Evolutionary conservation across 192 early-diverging fungal genomes (phyloP), one percentile per base, ranked within the genome.

Genomic region (Lobosporangium transversale): DNA sequence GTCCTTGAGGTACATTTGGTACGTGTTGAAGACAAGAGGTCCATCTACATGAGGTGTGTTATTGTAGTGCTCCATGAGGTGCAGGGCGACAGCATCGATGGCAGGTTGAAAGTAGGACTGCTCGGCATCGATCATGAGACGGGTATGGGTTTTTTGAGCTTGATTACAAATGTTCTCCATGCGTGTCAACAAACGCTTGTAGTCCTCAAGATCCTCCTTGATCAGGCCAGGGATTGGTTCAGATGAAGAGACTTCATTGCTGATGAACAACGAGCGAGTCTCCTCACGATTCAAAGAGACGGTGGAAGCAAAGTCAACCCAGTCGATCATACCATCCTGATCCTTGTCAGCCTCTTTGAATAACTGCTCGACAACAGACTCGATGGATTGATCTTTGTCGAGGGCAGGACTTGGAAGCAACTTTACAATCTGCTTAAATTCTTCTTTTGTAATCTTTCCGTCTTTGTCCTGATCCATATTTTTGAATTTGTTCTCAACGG

Each of bases 1-100:
- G 60, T 87, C 88, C 65, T 88, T 88, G 42, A 92, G 86, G 81
- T 98, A 98, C 93, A 97, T 95, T 85, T 98, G 97, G 80, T 94
- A 94, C 9, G 97, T 98, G 84, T 97, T 97, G 88, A 88, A 97
- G 40, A 97, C 83, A 20, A 94, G 81, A 8, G 94, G 92, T 45
- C 74, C 75, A 7, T 57, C 68, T 5, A 35, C 36, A 11, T 80
- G 42, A 18, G 62, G 42, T 4, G 53, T 37, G 49, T 62, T 58
- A 81, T 98, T 97, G 83, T 87, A 94, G 65, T 85, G 81, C 47
- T 81, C 71, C 74, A 87, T 86, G 43, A 98, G 73, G 18, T 83
- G 80, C 32, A 94, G 70, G 10, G 91, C 91, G 10, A 94, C 84
- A 56, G 90, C 89, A 81, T 98, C 95, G 73, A 98, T 94, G 21